Evolutionary conservation across 2,329 filamentous ascomycete genomes (phyloP), one percentile per base, ranked within the genome.

Genomic region (Penicillium sp.): DNA sequence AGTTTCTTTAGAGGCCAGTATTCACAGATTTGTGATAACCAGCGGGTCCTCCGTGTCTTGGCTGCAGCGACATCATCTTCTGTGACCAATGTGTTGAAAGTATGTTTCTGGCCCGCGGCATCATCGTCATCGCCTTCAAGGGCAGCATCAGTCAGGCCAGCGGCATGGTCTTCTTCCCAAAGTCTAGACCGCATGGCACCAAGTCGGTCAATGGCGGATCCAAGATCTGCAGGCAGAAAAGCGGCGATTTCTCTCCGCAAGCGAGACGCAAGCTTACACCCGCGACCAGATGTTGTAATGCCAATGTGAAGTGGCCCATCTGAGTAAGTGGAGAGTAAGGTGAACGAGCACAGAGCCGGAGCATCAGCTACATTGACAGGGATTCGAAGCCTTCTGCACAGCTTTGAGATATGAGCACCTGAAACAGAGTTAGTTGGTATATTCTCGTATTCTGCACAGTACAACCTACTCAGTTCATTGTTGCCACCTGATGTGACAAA

Each of bases 21-120:
- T 79, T 99, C 95, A 81, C 95, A 99, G 52, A 99, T 91, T 72
- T 99, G 95, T 21, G 90, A 86, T 1, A 99, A 81, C 95, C 95
- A 99, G 56, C 95, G 85, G 81, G 96, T 93, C 51, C 95, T 84
- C 58, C 93, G 82, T 22, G 85, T 92, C 70, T 91, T 91, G 16
- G 86, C 85, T 3, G 88, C 88, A 58, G 90, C 88, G 1, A 84
- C 77, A 68, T 95, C 91, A 45, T 87, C 86, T 47, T 90, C 87
- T 0, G 72, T 85, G 7, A 98, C 83, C 4, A 99, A 80, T 59
- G 84, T 86, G 74, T 99, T 99, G 75, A 99, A 97, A 0, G 82
- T 84, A 1, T 93, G 86, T 16, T 84, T 85, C 74, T 98, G 95
- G 48, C 75, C 77, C 10, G 70, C 70, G 1, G 71, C 63, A 53